Conservation (phyloP, 1,284 basidiomycete species). For the Cutaneotrichosporon dermatis region DNA sequence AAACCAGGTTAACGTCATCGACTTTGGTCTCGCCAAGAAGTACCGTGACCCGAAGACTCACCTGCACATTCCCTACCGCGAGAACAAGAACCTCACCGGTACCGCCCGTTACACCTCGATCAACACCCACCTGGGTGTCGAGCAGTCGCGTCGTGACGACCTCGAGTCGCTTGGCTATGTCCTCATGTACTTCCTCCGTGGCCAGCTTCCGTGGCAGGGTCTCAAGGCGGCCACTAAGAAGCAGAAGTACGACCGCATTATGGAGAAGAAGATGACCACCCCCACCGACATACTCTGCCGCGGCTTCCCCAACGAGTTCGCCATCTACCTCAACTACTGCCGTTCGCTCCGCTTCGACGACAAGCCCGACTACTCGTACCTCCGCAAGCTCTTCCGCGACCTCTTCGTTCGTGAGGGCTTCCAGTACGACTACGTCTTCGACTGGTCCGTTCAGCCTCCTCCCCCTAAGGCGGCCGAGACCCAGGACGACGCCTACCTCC, state of each 20-base stretch:
- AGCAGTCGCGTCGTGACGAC: conserved; percentile 93
- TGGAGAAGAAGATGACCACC: conserved; percentile 97
- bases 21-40: conserved; percentile 99
- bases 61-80: conserved; percentile 97
- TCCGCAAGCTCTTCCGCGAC: conserved; percentile 96
- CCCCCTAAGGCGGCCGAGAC: conserved; percentile 21
- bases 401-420: conserved; percentile 94
- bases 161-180: conserved; percentile 94
- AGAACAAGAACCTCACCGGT: conserved; percentile 99
- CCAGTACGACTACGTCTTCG: conserved; percentile 97
- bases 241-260: conserved; percentile 98
- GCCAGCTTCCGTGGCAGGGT: conserved; percentile 94
- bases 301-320: conserved; percentile 95
- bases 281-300: conserved; percentile 93
- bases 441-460: conserved; percentile 79
- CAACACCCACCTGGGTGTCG: conserved; percentile 97
- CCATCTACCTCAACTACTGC: conserved; percentile 96
- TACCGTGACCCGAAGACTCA: conserved; percentile 99
- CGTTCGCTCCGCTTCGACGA: conserved; percentile 95
- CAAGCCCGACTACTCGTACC: conserved; percentile 96
- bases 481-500: not conserved
- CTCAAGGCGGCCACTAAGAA: conserved; percentile 98
- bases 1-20: conserved; percentile 99
- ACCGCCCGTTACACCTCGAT: conserved; percentile 99
- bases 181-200: conserved; percentile 95